Evolutionary conservation across 108 stramenopile species (phyloP).

Genomic region (Skeletonema grethae): DNA sequence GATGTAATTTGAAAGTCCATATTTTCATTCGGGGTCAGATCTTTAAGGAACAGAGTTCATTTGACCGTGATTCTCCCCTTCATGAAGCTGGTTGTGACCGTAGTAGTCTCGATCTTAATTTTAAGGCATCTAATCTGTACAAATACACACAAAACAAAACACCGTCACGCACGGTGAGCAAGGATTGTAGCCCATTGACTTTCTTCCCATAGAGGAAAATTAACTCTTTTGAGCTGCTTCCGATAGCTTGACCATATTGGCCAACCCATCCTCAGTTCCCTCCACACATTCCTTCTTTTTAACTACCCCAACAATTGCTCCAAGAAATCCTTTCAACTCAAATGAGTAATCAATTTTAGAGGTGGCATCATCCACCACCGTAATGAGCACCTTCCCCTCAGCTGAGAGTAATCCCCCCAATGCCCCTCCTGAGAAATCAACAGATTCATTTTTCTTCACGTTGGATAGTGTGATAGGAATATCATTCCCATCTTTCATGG

Average conservation of each 20-base stretch:
- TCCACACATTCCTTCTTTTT: conserved; percentile 39
- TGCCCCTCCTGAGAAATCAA: conserved; percentile 37
- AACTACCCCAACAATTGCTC: conserved; percentile 19
- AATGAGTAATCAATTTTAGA: conserved; percentile 50
- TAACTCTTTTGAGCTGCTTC: conserved; percentile 45
- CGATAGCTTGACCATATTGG: conserved; percentile 49
- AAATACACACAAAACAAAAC: neutral
- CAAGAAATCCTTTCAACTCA: conserved; percentile 40
- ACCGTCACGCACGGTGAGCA: neutral
- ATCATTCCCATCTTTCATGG: conserved; percentile 51
- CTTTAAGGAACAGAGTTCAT: too few relatives aligned
- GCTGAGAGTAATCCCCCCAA: conserved; percentile 26
- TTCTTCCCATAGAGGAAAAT: neutral
- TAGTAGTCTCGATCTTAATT: too few relatives aligned
- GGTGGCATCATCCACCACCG: conserved; percentile 20
- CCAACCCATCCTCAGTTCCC: conserved; percentile 51
- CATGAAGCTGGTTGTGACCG: too few relatives aligned
- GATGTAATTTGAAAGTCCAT: too few relatives aligned
- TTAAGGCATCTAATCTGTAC: too few relatives aligned
- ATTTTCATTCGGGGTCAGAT: too few relatives aligned
- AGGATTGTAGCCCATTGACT: neutral
- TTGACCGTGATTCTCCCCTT: too few relatives aligned
- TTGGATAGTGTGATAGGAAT: conserved; percentile 36
- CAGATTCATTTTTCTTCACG: conserved; percentile 32
- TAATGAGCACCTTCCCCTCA: conserved; percentile 39